Evolutionary conservation across 1,139 yeast species (phyloP), one percentile per base, ranked within the genome.

Genomic region (Meyerozyma athensensis): DNA sequence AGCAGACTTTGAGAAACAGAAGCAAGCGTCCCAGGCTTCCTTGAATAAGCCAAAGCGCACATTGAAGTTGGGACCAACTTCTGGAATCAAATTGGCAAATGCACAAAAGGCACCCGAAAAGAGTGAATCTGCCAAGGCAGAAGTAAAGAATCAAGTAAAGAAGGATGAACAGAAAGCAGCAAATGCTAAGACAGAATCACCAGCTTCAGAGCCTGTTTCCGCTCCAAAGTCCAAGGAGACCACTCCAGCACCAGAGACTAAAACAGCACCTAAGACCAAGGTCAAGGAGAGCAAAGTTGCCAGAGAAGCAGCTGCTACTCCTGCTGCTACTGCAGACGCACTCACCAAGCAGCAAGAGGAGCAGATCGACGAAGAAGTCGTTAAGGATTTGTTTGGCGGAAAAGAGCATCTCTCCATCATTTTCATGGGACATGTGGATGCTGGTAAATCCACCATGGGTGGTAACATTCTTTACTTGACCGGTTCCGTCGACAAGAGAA

Each of bases 401-500:
- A 94, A 94, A 65, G 97, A 90, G 59, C 98, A 94, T 65, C 79
- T 92, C 57, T 89, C 97, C 24, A 84, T 92, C 54, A 89, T 92
- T 55, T 92, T 92, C 65, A 94, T 92, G 97, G 99, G 99, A 51
- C 99, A 92, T 61, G 99, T 92, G 52, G 99, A 92, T 74, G 98
- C 98, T 31, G 99, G 99, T 60, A 92, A 92, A 66, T 87, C 97
- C 39, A 92, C 99, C 46, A 89, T 94, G 96, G 98, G 98, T 59
- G 99, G 99, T 67, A 92, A 92, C 64, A 72, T 92, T 53, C 76
- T 92, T 49, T 92, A 75, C 61, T 72, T 92, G 56, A 90, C 97
- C 28, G 97, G 97, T 43, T 86, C 97, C 34, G 98, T 92, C 42
- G 98, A 92, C 65, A 92, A 92, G 73, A 87, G 99, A 72, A 92